Evolutionary conservation across 768 basidiomycete genomes (phyloP).

Genomic region (Panaeolus cyanescens): DNA sequence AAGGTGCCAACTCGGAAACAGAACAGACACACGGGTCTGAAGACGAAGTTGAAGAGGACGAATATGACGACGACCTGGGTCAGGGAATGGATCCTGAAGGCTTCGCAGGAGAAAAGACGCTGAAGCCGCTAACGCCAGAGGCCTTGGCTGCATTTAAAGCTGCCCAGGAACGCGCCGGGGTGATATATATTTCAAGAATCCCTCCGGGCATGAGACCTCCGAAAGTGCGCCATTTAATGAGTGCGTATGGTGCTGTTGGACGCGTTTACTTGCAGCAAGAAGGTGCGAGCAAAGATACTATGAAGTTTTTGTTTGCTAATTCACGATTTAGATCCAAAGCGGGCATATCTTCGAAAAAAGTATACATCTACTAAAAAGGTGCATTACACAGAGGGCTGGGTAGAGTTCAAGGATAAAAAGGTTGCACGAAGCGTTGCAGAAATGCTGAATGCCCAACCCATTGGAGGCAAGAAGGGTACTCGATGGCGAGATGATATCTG

Average conservation of each 20-base stretch:
- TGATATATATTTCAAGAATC: conserved; percentile 93
- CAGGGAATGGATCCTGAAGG: conserved; percentile 62
- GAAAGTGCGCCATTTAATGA: conserved; percentile 94
- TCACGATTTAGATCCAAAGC: conserved; percentile 65
- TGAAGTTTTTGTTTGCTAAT: not conserved
- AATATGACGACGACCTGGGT: conserved; percentile 28
- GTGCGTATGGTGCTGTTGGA: conserved; percentile 85
- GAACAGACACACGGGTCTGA: not conserved
- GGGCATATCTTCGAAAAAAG: conserved; percentile 82
- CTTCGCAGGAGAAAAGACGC: conserved; percentile 59
- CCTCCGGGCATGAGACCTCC: conserved; percentile 98
- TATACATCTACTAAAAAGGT: conserved; percentile 82
- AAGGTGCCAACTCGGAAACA: not conserved
- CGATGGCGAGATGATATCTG: conserved; percentile 97
- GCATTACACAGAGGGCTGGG: conserved; percentile 96
- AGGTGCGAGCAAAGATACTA: conserved; percentile 48
- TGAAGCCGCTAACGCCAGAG: conserved; percentile 76
- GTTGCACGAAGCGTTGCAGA: conserved; percentile 88
- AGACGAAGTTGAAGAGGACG: conserved; percentile 11
- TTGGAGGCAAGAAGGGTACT: conserved; percentile 90
- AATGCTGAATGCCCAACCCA: conserved; percentile 94
- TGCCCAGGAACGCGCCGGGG: conserved; percentile 75
- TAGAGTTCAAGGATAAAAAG: conserved; percentile 95
- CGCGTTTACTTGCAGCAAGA: conserved; percentile 93
- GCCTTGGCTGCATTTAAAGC: conserved; percentile 75